Evolutionary conservation across 306 rosid genomes (phyloP).

Genomic region (Rosa rugosa): DNA sequence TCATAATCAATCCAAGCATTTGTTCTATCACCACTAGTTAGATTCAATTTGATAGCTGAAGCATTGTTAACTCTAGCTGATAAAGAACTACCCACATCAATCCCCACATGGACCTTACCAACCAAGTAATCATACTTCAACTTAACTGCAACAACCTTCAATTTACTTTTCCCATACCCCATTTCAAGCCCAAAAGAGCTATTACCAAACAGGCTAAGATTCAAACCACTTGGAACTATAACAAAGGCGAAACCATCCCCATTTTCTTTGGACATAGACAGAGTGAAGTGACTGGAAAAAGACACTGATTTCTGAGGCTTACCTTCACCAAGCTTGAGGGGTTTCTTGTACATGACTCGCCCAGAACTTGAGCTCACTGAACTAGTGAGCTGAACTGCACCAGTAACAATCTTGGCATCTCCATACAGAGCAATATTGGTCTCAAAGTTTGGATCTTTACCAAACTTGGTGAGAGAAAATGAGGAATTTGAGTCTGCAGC

Average conservation of each 20-base stretch:
- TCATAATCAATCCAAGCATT: slow-evolving; percentile 89
- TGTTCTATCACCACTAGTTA: slow-evolving; percentile 39
- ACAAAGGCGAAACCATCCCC: slow-evolving; percentile 71
- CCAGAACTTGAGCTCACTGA: slow-evolving; percentile 49
- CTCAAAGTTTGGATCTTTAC: slow-evolving; percentile 50
- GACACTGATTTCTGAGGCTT: slow-evolving; percentile 52
- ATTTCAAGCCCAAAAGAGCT: slow-evolving; percentile 45
- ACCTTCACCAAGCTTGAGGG: slow-evolving; percentile 67
- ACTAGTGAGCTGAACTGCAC: slow-evolving; percentile 57
- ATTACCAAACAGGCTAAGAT: slow-evolving; percentile 46
- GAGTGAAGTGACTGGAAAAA: slow-evolving; percentile 68
- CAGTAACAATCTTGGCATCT: slow-evolving; percentile 57
- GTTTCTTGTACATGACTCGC: slow-evolving; percentile 54
- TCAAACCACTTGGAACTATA: slow-evolving; percentile 57
- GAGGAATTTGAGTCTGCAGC: slow-evolving; percentile 43
- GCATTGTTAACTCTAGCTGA: slow-evolving; percentile 43
- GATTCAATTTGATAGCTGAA: slow-evolving; percentile 37
- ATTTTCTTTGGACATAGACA: slow-evolving; percentile 48
- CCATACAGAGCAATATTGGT: slow-evolving; percentile 60
- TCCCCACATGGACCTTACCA: slow-evolving; percentile 41
- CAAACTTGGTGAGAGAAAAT: slow-evolving; percentile 61
- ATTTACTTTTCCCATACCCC: slow-evolving; percentile 35
- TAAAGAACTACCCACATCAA: slow-evolving; percentile 53
- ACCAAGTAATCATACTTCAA: slow-evolving; percentile 45
- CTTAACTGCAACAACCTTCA: slow-evolving; percentile 41